Evolutionary conservation across 208 protist genomes (phyloP).

Genomic region (Blechomonas ayalai): DNA sequence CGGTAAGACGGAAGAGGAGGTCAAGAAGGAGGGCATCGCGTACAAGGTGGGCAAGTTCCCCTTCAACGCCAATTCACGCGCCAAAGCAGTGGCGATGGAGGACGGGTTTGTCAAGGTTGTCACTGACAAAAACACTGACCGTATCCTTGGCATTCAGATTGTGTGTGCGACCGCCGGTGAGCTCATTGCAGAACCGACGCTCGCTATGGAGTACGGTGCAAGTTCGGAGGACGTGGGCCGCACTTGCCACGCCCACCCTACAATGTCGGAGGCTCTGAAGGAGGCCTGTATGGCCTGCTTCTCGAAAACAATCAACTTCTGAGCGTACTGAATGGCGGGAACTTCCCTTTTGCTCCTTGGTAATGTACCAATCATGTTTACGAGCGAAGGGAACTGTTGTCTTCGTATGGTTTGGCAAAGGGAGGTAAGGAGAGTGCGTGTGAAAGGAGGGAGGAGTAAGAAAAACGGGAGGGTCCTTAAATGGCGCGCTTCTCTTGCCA

Average conservation of each 20-base stretch:
- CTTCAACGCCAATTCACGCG: conserved; percentile 97
- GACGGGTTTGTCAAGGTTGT: conserved; percentile 98
- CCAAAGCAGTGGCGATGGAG: conserved; percentile 92
- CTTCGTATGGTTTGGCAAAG: conserved; percentile 4
- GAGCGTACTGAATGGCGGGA: conserved; percentile 37
- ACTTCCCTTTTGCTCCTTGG: neutral
- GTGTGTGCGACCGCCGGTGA: conserved; percentile 95
- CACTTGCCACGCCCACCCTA: conserved; percentile 99
- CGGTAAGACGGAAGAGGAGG: conserved; percentile 96
- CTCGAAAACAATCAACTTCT: conserved; percentile 98
- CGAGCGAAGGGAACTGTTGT: neutral
- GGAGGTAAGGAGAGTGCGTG: neutral
- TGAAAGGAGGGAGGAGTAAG: neutral
- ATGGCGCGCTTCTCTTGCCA: neutral
- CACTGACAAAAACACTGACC: conserved; percentile 93
- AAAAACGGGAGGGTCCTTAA: conserved; percentile 3
- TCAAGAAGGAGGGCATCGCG: conserved; percentile 88
- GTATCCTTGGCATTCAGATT: conserved; percentile 98
- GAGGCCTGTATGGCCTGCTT: conserved; percentile 96
- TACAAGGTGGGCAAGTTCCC: conserved; percentile 98
- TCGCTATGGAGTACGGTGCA: conserved; percentile 98
- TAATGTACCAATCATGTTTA: neutral
- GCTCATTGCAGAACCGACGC: conserved; percentile 96
- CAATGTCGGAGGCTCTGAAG: conserved; percentile 97
- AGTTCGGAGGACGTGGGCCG: conserved; percentile 96